phyloP scores from a whole-genome alignment of 169 alveolate species.

The Plasmodium cynomolgi region DNA sequence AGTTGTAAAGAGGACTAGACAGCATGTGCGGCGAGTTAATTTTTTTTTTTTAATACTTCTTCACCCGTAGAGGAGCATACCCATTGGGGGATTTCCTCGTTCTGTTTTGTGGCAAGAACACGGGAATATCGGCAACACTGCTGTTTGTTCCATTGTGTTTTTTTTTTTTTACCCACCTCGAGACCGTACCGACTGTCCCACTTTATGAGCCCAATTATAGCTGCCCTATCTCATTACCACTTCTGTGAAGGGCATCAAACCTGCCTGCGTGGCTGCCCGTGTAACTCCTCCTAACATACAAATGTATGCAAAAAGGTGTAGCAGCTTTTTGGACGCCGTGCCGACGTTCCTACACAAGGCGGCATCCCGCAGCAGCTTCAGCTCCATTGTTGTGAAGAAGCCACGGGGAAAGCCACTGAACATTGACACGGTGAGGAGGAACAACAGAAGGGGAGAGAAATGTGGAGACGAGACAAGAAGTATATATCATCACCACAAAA shows the following conservation, averaged over 20 bases:
- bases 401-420: slow-evolving; percentile 19
- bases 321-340: background rate
- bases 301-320: slow-evolving; percentile 40
- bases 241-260: background rate
- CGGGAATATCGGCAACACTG: no score
- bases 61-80: no score
- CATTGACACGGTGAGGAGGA: slow-evolving; percentile 28
- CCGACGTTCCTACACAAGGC: background rate
- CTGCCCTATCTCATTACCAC: background rate
- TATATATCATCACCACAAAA: background rate
- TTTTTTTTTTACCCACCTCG: background rate
- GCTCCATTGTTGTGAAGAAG: background rate
- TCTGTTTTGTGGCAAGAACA: no score
- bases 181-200: background rate
- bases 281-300: background rate
- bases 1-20: background rate
- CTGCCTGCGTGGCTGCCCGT: background rate
- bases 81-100: no score
- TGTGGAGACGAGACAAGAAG: slow-evolving; percentile 9
- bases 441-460: background rate
- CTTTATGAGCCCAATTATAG: background rate
- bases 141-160: background rate
- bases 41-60: background rate
- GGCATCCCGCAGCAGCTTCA: background rate
- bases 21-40: background rate